Percentiles rank a stretch among this genome's conserved stretches.
phyloP scores from a whole-genome alignment of 2,329 filamentous ascomycete genomes.

The Colletotrichum melonis region DNA sequence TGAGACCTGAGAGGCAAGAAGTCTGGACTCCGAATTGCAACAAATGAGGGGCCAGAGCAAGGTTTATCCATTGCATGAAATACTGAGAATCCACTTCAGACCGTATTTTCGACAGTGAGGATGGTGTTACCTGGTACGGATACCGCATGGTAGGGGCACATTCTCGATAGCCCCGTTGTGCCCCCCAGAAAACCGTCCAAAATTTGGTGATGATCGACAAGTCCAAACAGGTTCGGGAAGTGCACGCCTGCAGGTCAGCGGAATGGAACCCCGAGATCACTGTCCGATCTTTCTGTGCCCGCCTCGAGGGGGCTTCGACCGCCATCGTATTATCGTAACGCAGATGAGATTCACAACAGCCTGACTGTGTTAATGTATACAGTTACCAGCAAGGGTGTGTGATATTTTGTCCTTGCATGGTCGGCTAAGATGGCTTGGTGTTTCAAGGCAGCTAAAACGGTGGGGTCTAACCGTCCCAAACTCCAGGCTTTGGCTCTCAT shows the following conservation, averaged over 20 bases:
- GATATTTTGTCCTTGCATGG: constrained; percentile 22
- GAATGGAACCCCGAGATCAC: constrained; percentile 6
- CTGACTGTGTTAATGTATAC: neutral
- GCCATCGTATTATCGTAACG: neutral
- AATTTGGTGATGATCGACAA: constrained; percentile 17
- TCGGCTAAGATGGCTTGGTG: constrained; percentile 23
- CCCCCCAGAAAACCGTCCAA: constrained; percentile 1
- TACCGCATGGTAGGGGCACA: neutral
- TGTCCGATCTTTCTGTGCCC: constrained; percentile 2
- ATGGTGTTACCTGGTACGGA: neutral
- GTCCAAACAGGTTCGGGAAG: constrained; percentile 8
- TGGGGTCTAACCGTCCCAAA: constrained; percentile 7
- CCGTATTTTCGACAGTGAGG: constrained; percentile 3
- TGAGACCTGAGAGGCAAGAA: neutral
- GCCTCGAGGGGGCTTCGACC: neutral
- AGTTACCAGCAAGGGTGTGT: neutral
- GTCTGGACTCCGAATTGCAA: neutral
- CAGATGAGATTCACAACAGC: neutral
- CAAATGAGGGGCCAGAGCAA: constrained; percentile 3
- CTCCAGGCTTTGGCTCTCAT: constrained; percentile 4
- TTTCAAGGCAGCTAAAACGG: constrained; percentile 24
- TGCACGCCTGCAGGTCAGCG: neutral
- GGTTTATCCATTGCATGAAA: constrained; percentile 9
- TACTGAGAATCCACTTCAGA: neutral
- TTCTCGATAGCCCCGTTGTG: constrained; percentile 8